These are phyloP conservation scores for Acacia crassicarpa DNA, from an alignment of 306 rosid species.

Conservation along the genomic window DNA sequence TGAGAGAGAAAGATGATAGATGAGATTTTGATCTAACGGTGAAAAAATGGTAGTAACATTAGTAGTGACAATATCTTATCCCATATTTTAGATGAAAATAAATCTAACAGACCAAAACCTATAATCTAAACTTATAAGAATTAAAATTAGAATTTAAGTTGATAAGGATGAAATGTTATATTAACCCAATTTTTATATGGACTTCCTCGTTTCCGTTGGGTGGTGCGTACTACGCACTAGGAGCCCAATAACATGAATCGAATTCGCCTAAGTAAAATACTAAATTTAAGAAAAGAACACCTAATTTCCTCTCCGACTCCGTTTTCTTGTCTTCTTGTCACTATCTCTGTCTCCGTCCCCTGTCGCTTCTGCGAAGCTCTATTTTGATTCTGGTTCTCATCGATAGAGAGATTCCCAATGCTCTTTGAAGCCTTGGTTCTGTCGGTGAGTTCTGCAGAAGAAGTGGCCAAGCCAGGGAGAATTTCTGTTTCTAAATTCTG, in stretches of 20 bases:
- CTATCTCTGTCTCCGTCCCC: conserved; percentile 35
- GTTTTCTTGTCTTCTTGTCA: conserved; percentile 33
- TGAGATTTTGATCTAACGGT: too few species aligned
- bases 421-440: conserved; percentile 11
- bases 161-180: too few species aligned
- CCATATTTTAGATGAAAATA: too few species aligned
- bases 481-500: conserved; percentile 27
- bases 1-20: too few species aligned
- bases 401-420: conserved; percentile 33
- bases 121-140: too few species aligned
- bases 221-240: conserved; percentile 49
- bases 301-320: conserved; percentile 53
- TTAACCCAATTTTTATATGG: too few species aligned
- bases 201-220: neutral
- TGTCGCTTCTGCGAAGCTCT: conserved; percentile 37
- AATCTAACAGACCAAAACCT: too few species aligned
- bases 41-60: too few species aligned
- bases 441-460: neutral
- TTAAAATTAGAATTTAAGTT: too few species aligned
- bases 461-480: conserved; percentile 12
- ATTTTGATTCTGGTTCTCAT: conserved; percentile 48
- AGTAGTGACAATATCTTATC: too few species aligned
- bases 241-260: conserved; percentile 11
- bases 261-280: conserved; percentile 34
- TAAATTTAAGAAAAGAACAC: conserved; percentile 20